phyloP scores from a whole-genome alignment of 2,329 filamentous ascomycete species.

The Pseudogymnoascus sp. region DNA sequence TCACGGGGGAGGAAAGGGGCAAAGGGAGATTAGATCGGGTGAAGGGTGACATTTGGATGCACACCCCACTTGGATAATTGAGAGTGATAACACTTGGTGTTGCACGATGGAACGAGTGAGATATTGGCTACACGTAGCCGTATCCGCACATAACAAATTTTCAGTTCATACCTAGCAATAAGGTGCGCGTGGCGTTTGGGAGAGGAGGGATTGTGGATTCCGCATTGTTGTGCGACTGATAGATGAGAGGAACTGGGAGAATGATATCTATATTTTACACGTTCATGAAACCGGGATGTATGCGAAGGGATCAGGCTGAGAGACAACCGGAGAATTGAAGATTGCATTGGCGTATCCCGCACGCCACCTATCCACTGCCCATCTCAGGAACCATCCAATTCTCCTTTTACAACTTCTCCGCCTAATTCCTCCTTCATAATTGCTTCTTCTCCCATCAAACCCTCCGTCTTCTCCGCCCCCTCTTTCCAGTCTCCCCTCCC shows the following conservation, averaged over 20 bases:
- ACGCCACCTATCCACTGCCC: background rate
- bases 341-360: background rate
- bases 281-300: background rate
- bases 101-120: background rate
- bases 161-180: background rate
- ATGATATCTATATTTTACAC: background rate
- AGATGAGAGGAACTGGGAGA: background rate
- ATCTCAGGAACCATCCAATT: background rate
- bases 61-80: background rate
- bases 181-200: background rate
- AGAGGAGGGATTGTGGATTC: background rate
- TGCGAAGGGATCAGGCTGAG: background rate
- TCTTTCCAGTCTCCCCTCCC: background rate
- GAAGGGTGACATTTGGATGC: background rate
- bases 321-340: background rate
- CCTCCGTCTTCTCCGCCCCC: background rate
- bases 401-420: background rate
- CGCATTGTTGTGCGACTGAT: background rate
- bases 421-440: background rate
- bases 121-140: background rate
- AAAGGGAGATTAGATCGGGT: conserved; percentile 4
- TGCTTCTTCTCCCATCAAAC: background rate
- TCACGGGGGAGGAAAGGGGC: conserved; percentile 10
- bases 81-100: background rate
- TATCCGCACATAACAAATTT: conserved; percentile 2